Percentiles rank a stretch among this genome's conserved stretches.
phyloP scores from a whole-genome alignment of 345 rosid species.

The Aquilaria yunnanensis region DNA sequence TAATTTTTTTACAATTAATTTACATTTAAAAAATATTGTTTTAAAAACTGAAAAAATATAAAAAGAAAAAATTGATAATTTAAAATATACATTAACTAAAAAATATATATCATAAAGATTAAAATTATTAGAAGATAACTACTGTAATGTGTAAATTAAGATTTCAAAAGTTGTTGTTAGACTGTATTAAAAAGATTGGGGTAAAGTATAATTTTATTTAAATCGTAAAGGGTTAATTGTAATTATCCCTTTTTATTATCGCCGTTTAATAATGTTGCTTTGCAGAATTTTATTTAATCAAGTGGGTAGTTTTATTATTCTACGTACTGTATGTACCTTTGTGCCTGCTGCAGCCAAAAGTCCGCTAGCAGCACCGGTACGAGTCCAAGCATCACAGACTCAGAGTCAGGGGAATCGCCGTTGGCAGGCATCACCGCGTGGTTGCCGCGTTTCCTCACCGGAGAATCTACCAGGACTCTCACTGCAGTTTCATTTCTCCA shows the following conservation, averaged over 20 bases:
- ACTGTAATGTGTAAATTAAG: too few species aligned
- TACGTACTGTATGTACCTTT: too few species aligned
- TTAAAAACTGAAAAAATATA: not conserved
- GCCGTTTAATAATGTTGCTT: too few species aligned
- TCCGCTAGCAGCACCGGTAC: slow-evolving; percentile 36
- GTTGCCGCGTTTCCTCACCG: slow-evolving; percentile 37
- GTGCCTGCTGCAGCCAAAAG: slow-evolving; percentile 36
- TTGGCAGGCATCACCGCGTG: slow-evolving; percentile 24
- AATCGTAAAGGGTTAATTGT: not conserved
- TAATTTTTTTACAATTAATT: too few species aligned
- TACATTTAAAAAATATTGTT: not conserved
- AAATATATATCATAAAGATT: too few species aligned
- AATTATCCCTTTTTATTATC: not conserved
- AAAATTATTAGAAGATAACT: too few species aligned
- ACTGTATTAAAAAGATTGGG: too few species aligned
- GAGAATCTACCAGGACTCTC: slow-evolving; percentile 25
- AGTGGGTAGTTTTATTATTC: not conserved
- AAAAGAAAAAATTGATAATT: too few species aligned
- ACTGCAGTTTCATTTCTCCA: slow-evolving; percentile 12
- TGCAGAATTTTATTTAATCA: not conserved
- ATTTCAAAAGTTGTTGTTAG: too few species aligned
- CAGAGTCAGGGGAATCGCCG: slow-evolving; percentile 23
- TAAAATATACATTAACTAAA: too few species aligned
- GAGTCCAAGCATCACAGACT: slow-evolving; percentile 14
- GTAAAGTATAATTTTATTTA: too few species aligned